These are phyloP conservation scores for Sequoiadendron giganteum DNA, from an alignment of 75 land plant genomes.

Conservation along the genomic window DNA sequence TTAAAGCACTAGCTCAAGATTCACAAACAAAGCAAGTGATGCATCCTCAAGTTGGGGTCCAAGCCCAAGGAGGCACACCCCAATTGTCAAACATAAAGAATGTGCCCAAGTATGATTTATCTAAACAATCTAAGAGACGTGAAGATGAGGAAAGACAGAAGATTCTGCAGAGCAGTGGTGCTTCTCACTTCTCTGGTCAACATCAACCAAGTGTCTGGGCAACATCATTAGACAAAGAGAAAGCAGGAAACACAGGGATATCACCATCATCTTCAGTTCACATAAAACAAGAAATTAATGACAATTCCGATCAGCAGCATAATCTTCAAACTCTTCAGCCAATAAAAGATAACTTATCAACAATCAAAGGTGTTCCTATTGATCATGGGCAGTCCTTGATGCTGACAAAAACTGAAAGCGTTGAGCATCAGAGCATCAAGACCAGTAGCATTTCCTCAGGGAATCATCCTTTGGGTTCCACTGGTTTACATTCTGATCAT, in stretches of 20 bases:
- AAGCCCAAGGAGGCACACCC: constrained; percentile 17
- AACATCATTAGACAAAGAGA: constrained; percentile 30
- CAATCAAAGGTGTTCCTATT: constrained; percentile 9
- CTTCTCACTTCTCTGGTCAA: constrained; percentile 31
- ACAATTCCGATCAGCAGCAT: constrained; percentile 30
- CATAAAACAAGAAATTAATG: constrained; percentile 52
- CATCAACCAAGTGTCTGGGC: constrained; percentile 39
- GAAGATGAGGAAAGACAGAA: constrained; percentile 15
- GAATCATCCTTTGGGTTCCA: constrained; percentile 25
- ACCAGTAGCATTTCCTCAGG: constrained; percentile 21
- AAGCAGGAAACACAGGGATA: constrained; percentile 3
- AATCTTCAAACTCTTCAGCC: constrained; percentile 19
- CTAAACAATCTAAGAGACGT: constrained; percentile 35
- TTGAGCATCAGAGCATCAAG: constrained; percentile 43
- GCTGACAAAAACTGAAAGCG: constrained; percentile 23
- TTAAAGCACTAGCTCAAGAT: constrained; percentile 46
- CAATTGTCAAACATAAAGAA: constrained; percentile 26
- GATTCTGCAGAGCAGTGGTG: constrained; percentile 33
- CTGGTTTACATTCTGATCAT: constrained; percentile 10
- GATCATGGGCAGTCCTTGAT: constrained; percentile 26
- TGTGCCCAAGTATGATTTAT: constrained; percentile 36
- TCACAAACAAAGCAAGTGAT: constrained; percentile 36
- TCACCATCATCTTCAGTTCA: constrained; percentile 16
- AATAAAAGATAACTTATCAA: constrained; percentile 13
- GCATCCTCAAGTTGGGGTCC: constrained; percentile 26